Evolutionary conservation across 192 early-diverging fungal species (phyloP).

Genomic region (Funneliformis geosporum): DNA sequence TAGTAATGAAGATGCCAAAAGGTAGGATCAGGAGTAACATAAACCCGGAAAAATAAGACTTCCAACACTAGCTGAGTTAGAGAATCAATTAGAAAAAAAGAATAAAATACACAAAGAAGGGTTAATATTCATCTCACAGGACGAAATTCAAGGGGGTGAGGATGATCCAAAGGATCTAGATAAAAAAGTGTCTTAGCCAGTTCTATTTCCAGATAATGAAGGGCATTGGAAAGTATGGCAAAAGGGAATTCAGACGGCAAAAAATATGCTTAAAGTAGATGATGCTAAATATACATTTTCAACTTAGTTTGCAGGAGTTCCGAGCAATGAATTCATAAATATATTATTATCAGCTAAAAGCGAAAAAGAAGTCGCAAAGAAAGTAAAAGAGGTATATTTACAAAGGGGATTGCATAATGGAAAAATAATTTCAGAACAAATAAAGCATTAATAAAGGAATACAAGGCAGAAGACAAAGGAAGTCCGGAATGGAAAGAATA

Average conservation of each 20-base stretch:
- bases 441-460: background rate
- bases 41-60: too few species aligned
- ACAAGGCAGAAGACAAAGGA: slow-evolving; percentile 20
- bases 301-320: slow-evolving; percentile 20
- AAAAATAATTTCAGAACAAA: background rate
- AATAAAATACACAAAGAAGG: too few species aligned
- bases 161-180: slow-evolving; percentile 12
- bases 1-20: background rate
- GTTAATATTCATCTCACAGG: too few species aligned
- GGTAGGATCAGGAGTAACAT: background rate
- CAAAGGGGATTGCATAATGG: background rate
- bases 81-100: too few species aligned
- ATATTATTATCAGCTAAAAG: background rate
- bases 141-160: background rate
- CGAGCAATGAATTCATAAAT: background rate
- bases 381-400: background rate
- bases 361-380: background rate
- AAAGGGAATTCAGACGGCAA: slow-evolving; percentile 30
- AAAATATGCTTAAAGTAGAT: too few species aligned
- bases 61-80: too few species aligned
- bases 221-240: slow-evolving; percentile 9
- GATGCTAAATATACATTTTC: too few species aligned
- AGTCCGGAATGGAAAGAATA: background rate
- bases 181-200: slow-evolving; percentile 19
- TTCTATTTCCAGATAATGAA: slow-evolving; percentile 27